phyloP scores from a whole-genome alignment of 805 yeast genomes.

The Wickerhamiella domercqiae region DNA sequence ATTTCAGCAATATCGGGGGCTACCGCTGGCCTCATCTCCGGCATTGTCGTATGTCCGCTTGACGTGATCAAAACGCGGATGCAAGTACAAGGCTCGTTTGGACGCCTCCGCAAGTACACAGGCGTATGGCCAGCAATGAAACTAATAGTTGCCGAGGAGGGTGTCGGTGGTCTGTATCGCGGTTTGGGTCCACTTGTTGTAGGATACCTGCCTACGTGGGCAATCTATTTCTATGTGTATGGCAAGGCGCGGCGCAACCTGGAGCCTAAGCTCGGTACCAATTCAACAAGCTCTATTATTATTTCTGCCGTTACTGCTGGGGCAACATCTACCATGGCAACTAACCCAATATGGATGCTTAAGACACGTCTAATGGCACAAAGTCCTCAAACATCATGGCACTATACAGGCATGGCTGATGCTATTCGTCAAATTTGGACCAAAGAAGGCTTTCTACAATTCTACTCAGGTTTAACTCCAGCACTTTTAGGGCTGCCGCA shows the following conservation, averaged over 20 bases:
- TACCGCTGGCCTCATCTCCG: constrained; percentile 81
- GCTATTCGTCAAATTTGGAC: constrained; percentile 68
- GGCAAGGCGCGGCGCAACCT: constrained; percentile 29
- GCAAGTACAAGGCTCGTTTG: constrained; percentile 67
- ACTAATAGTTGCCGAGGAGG: constrained; percentile 62
- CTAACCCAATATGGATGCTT: constrained; percentile 91
- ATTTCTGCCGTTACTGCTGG: constrained; percentile 78
- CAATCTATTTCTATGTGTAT: constrained; percentile 82
- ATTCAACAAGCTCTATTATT: constrained; percentile 24
- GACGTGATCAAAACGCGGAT: constrained; percentile 91
- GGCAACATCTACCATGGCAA: constrained; percentile 61
- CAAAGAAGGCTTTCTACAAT: constrained; percentile 65
- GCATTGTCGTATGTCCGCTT: constrained; percentile 81
- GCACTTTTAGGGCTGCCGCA: constrained; percentile 81
- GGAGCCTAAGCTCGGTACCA: constrained; percentile 17
- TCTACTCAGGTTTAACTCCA: constrained; percentile 82
- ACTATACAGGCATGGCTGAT: constrained; percentile 65
- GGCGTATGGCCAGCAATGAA: constrained; percentile 38
- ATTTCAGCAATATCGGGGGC: constrained; percentile 82
- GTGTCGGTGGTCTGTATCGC: constrained; percentile 66
- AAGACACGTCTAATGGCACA: constrained; percentile 82
- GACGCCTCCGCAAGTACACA: constrained; percentile 1
- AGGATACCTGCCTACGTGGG: constrained; percentile 97
- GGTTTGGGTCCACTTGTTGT: constrained; percentile 85
- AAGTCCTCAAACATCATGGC: constrained; percentile 22